Conservation (phyloP, 1,284 basidiomycete species). For the Microbotryum saponariae region DNA sequence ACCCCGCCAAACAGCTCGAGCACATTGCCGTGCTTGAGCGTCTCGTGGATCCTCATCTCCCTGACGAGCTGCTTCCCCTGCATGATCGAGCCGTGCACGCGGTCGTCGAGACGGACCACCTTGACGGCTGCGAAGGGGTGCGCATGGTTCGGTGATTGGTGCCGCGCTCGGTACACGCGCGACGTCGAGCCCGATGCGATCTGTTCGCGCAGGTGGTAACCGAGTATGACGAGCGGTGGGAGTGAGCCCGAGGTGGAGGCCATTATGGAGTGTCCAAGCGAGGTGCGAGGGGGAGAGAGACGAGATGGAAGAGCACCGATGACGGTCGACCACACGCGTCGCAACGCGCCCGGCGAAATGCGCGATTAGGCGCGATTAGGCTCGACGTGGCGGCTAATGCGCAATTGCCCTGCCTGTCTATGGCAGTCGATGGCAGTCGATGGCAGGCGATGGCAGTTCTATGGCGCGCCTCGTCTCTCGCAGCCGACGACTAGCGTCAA, state of each 20-base stretch:
- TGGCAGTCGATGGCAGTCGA: too few relatives aligned
- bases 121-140: slow-evolving; percentile 73
- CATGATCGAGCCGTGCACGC: slow-evolving; percentile 49
- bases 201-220: slow-evolving; percentile 62
- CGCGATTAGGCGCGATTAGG: too few relatives aligned
- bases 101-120: slow-evolving; percentile 50
- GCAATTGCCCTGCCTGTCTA: too few relatives aligned
- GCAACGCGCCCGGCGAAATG: too few relatives aligned
- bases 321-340: too few relatives aligned
- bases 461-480: too few relatives aligned
- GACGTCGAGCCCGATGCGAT: slow-evolving; percentile 65
- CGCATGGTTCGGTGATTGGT: neutral
- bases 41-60: slow-evolving; percentile 84
- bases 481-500: too few relatives aligned
- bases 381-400: too few relatives aligned
- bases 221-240: slow-evolving; percentile 37
- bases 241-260: slow-evolving; percentile 3
- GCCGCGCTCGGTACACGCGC: slow-evolving; percentile 26
- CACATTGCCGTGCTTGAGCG: slow-evolving; percentile 72
- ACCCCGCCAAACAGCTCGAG: slow-evolving; percentile 71
- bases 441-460: too few relatives aligned
- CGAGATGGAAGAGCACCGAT: too few relatives aligned
- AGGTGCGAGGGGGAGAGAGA: neutral
- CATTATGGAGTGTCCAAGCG: neutral
- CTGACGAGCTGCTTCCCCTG: slow-evolving; percentile 77